Conservation (phyloP, 2,329 filamentous ascomycete genomes). For the Myotisia sp. region DNA sequence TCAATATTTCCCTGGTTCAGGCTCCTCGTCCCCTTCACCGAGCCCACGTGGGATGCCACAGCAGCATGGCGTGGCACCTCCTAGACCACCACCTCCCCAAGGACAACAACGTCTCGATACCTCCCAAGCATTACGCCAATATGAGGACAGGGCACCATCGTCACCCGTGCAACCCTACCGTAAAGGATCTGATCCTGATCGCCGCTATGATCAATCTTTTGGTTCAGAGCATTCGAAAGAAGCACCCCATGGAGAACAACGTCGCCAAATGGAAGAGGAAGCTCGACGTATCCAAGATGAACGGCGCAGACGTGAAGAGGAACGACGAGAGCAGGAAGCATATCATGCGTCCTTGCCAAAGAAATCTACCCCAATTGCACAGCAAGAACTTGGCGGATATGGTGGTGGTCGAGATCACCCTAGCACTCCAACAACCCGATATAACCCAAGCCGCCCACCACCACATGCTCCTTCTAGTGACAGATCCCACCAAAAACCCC, state of each 20-base stretch:
- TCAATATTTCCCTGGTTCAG: constrained; percentile 43
- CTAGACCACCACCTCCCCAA: constrained; percentile 47
- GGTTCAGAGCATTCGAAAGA: constrained; percentile 38
- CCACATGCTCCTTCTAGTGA: constrained; percentile 56
- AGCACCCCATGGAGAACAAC: constrained; percentile 41
- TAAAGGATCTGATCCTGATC: constrained; percentile 47
- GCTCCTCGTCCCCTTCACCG: constrained; percentile 43
- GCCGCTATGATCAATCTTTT: constrained; percentile 30
- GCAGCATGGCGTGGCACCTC: constrained; percentile 49
- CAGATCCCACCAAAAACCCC: constrained; percentile 28
- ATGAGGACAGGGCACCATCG: constrained; percentile 19
- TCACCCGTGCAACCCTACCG: constrained; percentile 21
- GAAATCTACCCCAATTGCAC: constrained; percentile 62
- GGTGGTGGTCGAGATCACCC: constrained; percentile 39
- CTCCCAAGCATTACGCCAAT: constrained; percentile 24
- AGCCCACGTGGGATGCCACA: constrained; percentile 35
- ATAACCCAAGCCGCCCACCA: constrained; percentile 72
- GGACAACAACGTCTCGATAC: constrained; percentile 32
- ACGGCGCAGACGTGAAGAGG: constrained; percentile 32
- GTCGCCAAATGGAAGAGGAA: constrained; percentile 39
- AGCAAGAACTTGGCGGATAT: constrained; percentile 75
- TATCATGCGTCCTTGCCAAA: constrained; percentile 86
- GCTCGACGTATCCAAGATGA: constrained; percentile 32
- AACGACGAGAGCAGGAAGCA: constrained; percentile 64
- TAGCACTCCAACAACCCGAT: constrained; percentile 46